phyloP scores from a whole-genome alignment of 768 basidiomycete genomes.

The Trametes punicea region DNA sequence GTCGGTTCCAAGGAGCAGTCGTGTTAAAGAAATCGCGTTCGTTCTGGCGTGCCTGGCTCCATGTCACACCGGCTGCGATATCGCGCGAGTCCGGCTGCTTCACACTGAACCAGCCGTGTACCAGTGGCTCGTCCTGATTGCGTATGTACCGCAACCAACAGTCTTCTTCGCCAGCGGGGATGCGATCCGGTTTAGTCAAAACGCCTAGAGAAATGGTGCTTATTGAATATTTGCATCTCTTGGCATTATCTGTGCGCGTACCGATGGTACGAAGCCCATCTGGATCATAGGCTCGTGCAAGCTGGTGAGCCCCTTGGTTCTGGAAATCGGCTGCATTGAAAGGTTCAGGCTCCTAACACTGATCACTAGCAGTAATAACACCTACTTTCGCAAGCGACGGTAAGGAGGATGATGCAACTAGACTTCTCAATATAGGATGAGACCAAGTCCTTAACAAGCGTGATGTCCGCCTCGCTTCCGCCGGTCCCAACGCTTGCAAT shows the following conservation, averaged over 20 bases:
- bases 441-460: slow-evolving; percentile 57
- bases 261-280: slow-evolving; percentile 69
- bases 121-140: slow-evolving; percentile 48
- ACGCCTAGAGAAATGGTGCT: slow-evolving; percentile 43
- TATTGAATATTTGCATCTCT: neutral
- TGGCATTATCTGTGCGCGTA: slow-evolving; percentile 27
- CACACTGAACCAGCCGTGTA: slow-evolving; percentile 53
- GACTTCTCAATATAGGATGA: slow-evolving; percentile 56
- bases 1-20: slow-evolving; percentile 49
- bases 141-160: slow-evolving; percentile 56
- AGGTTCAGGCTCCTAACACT: neutral
- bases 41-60: slow-evolving; percentile 53
- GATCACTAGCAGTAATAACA: neutral
- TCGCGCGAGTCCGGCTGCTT: slow-evolving; percentile 47
- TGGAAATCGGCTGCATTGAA: slow-evolving; percentile 66
- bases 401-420: slow-evolving; percentile 60
- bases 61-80: slow-evolving; percentile 49
- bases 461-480: slow-evolving; percentile 54
- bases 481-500: slow-evolving; percentile 41
- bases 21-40: slow-evolving; percentile 58
- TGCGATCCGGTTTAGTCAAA: slow-evolving; percentile 72
- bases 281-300: slow-evolving; percentile 59
- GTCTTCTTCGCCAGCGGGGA: slow-evolving; percentile 50
- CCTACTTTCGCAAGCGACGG: slow-evolving; percentile 64
- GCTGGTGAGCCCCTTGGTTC: slow-evolving; percentile 70